These are phyloP conservation scores for Claviceps pazoutovae DNA, from an alignment of 2,329 filamentous ascomycete species.

Conservation along the genomic window DNA sequence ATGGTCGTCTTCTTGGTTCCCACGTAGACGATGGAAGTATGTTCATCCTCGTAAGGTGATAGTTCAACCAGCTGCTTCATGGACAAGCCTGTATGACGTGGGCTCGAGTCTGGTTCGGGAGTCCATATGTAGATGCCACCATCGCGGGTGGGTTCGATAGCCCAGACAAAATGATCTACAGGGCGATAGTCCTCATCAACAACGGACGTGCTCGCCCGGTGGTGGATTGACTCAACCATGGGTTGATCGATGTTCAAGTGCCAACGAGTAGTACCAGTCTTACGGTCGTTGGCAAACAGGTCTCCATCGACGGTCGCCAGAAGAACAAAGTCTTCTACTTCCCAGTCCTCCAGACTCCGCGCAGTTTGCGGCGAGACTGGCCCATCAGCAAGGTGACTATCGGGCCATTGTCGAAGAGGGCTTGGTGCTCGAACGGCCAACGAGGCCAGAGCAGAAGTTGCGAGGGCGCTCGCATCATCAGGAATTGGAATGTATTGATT, in stretches of 20 bases:
- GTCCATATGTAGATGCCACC: conserved; percentile 79
- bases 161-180: conserved; percentile 85
- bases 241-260: conserved; percentile 70
- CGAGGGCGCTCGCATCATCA: conserved; percentile 84
- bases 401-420: conserved; percentile 48
- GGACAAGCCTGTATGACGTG: conserved; percentile 55
- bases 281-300: conserved; percentile 80
- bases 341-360: conserved; percentile 98
- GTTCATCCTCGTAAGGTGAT: conserved; percentile 59
- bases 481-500: conserved; percentile 18
- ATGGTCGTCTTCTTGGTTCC: conserved; percentile 84
- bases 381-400: conserved; percentile 46
- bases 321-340: conserved; percentile 99
- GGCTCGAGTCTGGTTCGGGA: conserved; percentile 43
- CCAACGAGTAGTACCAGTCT: conserved; percentile 75
- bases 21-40: conserved; percentile 66
- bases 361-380: conserved; percentile 76
- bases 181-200: conserved; percentile 44
- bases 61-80: conserved; percentile 84
- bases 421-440: conserved; percentile 83
- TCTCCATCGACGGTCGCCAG: conserved; percentile 99
- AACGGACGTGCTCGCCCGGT: conserved; percentile 53
- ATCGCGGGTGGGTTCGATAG: conserved; percentile 80
- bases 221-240: conserved; percentile 81
- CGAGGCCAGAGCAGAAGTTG: conserved; percentile 87